Conservation (phyloP, 495 filamentous ascomycete genomes). For the Podospora fimiseda region DNA sequence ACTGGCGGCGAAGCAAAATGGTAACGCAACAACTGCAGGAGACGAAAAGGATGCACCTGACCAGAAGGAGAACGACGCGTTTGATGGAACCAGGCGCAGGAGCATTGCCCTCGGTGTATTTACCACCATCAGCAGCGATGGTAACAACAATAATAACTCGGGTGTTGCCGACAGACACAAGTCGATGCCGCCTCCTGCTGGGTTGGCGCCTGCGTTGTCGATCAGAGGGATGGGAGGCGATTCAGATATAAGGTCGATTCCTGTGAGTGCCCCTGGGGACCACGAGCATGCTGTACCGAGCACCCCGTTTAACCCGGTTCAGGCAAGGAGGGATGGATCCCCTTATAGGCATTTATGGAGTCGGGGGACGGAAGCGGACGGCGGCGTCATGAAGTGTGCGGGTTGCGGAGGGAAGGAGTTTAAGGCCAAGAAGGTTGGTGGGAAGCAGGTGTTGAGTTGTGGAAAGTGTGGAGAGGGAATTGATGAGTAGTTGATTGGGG, state of each 20-base stretch:
- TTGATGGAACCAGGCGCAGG: background rate
- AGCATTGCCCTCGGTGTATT: background rate
- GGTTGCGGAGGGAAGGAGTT: slow-evolving; percentile 32
- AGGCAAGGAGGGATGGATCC: slow-evolving; percentile 9
- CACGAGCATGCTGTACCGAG: background rate
- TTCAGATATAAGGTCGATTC: slow-evolving; percentile 2
- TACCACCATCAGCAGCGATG: background rate
- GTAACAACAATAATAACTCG: too few relatives aligned
- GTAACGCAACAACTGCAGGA: background rate
- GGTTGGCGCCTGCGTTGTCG: slow-evolving; percentile 1
- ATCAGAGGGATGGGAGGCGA: slow-evolving; percentile 4
- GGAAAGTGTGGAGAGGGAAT: background rate
- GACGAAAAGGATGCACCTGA: slow-evolving; percentile 1
- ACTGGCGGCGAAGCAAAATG: background rate
- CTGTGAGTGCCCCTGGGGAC: background rate
- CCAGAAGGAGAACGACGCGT: background rate
- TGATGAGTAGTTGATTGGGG: background rate
- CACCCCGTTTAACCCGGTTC: slow-evolving; percentile 5
- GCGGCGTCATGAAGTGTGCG: slow-evolving; percentile 28
- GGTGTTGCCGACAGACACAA: slow-evolving; percentile 18
- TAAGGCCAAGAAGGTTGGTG: slow-evolving; percentile 25
- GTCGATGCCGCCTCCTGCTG: slow-evolving; percentile 10
- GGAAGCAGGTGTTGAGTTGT: slow-evolving; percentile 22
- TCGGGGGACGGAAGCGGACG: slow-evolving; percentile 22
- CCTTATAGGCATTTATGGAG: slow-evolving; percentile 15